These are phyloP conservation scores for Delonix regia DNA, from an alignment of 306 rosid genomes.

Conservation along the genomic window DNA sequence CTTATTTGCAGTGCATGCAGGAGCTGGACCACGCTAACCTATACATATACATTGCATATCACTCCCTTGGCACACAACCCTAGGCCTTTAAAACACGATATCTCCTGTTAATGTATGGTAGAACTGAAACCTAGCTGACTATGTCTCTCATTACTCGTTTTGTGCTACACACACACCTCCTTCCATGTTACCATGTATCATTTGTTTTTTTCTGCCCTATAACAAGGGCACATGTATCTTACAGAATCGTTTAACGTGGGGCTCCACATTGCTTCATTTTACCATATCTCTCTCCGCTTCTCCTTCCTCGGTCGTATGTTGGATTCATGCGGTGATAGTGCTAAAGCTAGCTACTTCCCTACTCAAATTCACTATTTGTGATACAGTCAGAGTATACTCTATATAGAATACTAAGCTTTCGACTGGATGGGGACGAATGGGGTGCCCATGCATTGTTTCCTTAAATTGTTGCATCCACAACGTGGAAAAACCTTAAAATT, in stretches of 20 bases:
- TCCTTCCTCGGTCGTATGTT: no score
- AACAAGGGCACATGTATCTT: not conserved
- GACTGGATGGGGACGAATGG: not conserved
- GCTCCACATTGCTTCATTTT: slow-evolving; percentile 5
- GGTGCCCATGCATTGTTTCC: not conserved
- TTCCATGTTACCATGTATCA: not conserved
- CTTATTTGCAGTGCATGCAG: not conserved
- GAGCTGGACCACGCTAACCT: slow-evolving; percentile 33
- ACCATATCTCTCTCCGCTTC: not conserved
- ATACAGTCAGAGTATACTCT: not conserved
- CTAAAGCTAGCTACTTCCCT: not conserved
- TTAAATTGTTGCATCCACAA: not conserved
- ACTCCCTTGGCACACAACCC: slow-evolving; percentile 29
- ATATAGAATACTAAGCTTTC: not conserved
- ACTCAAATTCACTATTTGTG: slow-evolving; percentile 21
- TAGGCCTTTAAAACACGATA: not conserved
- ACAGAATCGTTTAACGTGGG: not conserved
- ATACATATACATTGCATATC: not conserved
- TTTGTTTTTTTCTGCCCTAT: slow-evolving; percentile 17
- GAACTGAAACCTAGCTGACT: slow-evolving; percentile 31
- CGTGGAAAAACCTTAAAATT: no score
- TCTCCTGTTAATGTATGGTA: slow-evolving; percentile 19
- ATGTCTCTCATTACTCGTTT: not conserved
- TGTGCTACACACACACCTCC: not conserved
- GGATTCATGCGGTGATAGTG: no score